Evolutionary conservation across 208 protist genomes (phyloP).

Genomic region (Wallacemonas sp.): DNA sequence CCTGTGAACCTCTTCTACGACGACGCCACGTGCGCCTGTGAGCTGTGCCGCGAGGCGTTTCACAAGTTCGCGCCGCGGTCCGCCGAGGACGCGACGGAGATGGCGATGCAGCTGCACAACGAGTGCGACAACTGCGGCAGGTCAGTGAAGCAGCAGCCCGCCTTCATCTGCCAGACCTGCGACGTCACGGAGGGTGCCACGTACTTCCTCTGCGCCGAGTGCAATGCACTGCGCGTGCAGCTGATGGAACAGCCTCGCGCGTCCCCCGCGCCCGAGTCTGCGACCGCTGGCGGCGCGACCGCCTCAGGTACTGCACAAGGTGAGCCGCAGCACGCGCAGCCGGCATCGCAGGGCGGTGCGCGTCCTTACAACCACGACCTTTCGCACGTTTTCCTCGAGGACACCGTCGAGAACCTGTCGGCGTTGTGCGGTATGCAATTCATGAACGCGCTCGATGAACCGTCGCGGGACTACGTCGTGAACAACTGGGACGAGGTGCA

Average conservation of each 20-base stretch:
- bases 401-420: conserved; percentile 78
- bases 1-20: conserved; percentile 65
- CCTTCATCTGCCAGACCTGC: conserved; percentile 83
- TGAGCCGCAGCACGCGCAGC: no score
- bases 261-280: neutral
- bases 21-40: conserved; percentile 66
- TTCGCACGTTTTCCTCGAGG: conserved; percentile 78
- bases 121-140: conserved; percentile 69
- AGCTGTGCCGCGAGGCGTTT: conserved; percentile 59
- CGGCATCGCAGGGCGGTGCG: neutral
- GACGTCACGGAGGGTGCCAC: conserved; percentile 53
- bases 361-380: conserved; percentile 60
- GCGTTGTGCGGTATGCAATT: conserved; percentile 70
- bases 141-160: conserved; percentile 45
- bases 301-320: neutral
- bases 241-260: conserved; percentile 2
- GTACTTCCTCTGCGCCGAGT: conserved; percentile 72
- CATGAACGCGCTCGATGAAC: conserved; percentile 42
- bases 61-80: conserved; percentile 65
- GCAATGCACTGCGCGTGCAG: conserved; percentile 61
- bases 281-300: neutral
- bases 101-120: conserved; percentile 76
- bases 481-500: conserved; percentile 31
- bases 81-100: conserved; percentile 53
- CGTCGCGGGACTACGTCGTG: conserved; percentile 39